Base-by-base conservation (phyloP, 164 flowering plant genomes). In the Dillenia turbinata region DNA sequence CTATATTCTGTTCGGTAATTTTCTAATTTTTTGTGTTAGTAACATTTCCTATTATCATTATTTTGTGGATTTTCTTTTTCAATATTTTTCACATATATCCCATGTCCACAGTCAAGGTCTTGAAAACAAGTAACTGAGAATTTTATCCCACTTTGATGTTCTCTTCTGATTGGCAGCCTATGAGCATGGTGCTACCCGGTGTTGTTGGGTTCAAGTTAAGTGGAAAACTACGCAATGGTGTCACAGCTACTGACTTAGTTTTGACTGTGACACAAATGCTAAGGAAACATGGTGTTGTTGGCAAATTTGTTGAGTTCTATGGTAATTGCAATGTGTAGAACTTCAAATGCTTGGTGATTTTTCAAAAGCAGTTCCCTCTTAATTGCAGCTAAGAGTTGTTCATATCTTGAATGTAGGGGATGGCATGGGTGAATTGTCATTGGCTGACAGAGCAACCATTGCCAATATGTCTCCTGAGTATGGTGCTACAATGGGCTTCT, bases 401-500 rank as follows among this genome's bases (percentile, higher is more conserved):
- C 16, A 53, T 55, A 10, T 59, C 10, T 57, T 73, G 53, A 57
- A 16, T 80, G 60, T 62, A 92, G 98, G 98, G 48, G 85, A 79
- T 67, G 98, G 98, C 60, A 82, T 92, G 92, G 72, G 83, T 52
- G 76, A 86, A 63, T 71, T 89, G 44, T 84, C 98, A 59, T 69
- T 92, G 54, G 96, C 98, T 62, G 98, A 92, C 70, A 81, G 98
- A 67, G 98, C 98, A 19, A 92, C 98, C 16, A 92, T 89, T 69
- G 96, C 96, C 22, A 89, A 92, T 60, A 92, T 92, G 98, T 92
- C 98, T 59, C 98, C 98, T 53, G 96, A 92, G 73, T 92, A 92
- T 85, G 98, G 98, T 61, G 98, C 98, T 66, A 92, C 98, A 47
- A 92, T 92, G 96, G 98, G 98, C 13, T 92, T 92, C 81, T 92